Evolutionary conservation across 805 yeast species (phyloP).

Genomic region (Torulaspora franciscae): DNA sequence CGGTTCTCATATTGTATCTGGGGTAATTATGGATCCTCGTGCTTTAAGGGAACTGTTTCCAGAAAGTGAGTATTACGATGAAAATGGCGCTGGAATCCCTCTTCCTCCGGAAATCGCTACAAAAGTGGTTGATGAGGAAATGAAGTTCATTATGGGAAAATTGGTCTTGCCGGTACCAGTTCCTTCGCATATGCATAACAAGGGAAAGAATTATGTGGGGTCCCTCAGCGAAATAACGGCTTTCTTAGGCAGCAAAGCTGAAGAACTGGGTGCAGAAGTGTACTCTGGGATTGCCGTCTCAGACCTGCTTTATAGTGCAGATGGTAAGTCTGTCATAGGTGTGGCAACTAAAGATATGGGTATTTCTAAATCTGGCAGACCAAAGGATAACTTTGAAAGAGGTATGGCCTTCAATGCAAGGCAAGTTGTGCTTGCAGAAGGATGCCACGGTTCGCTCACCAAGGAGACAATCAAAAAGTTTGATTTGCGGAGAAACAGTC

Average conservation of each 20-base stretch:
- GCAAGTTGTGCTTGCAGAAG: constrained; percentile 87
- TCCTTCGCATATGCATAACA: constrained; percentile 85
- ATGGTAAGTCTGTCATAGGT: constrained; percentile 61
- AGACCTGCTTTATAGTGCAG: constrained; percentile 61
- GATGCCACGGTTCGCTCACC: constrained; percentile 94
- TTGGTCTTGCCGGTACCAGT: constrained; percentile 74
- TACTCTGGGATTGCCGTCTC: constrained; percentile 87
- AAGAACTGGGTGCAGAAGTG: constrained; percentile 87
- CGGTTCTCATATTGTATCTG: constrained; percentile 89
- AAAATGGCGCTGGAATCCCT: constrained; percentile 56
- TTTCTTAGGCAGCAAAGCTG: constrained; percentile 83
- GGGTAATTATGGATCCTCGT: constrained; percentile 89
- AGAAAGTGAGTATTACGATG: constrained; percentile 50
- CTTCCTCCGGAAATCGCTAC: constrained; percentile 76
- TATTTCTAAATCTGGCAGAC: constrained; percentile 63
- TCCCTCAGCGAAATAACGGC: constrained; percentile 77
- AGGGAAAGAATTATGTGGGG: constrained; percentile 77
- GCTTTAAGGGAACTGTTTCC: constrained; percentile 83
- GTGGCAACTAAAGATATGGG: constrained; percentile 96
- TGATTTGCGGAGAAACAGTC: constrained; percentile 57
- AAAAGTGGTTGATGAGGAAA: constrained; percentile 64
- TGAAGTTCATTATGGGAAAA: constrained; percentile 62
- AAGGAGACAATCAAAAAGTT: constrained; percentile 69
- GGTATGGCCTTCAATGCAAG: constrained; percentile 97
- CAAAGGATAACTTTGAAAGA: constrained; percentile 81